phyloP scores from a whole-genome alignment of 495 filamentous ascomycete genomes.

The Neurospora sublineolata region DNA sequence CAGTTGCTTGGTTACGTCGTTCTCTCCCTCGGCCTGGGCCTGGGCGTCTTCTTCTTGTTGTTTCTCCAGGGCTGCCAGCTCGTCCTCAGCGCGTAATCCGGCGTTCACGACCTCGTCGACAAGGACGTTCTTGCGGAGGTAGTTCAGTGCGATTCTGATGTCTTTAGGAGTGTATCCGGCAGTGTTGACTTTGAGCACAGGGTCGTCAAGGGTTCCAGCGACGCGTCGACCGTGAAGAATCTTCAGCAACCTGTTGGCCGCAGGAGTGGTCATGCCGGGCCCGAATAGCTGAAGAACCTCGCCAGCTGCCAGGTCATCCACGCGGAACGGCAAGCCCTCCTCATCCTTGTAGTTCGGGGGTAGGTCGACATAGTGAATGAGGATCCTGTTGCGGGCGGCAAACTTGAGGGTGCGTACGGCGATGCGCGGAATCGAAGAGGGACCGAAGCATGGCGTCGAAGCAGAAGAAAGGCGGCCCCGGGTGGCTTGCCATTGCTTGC shows the following conservation, averaged over 20 bases:
- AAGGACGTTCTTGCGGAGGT: conserved; percentile 55
- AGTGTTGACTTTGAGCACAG: conserved; percentile 20
- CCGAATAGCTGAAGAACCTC: conserved; percentile 59
- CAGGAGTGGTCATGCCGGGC: conserved; percentile 28
- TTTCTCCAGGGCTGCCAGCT: conserved; percentile 49
- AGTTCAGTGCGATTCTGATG: conserved; percentile 45
- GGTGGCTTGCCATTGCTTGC: not conserved
- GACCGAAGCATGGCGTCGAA: not conserved
- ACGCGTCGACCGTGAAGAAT: conserved; percentile 65
- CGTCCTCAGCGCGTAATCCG: conserved; percentile 42
- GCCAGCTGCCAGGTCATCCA: conserved; percentile 32
- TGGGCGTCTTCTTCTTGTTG: conserved; percentile 32
- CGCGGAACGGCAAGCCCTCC: conserved; percentile 36
- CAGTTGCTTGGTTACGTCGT: conserved; percentile 18
- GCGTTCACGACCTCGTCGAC: conserved; percentile 63
- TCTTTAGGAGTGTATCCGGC: conserved; percentile 20
- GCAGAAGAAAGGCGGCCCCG: not conserved
- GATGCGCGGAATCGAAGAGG: conserved; percentile 4
- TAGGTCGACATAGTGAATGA: conserved; percentile 32
- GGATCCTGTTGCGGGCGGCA: conserved; percentile 7
- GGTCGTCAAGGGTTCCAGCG: conserved; percentile 61
- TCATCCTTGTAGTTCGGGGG: conserved; percentile 36
- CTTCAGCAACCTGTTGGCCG: conserved; percentile 54
- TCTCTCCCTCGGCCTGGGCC: conserved; percentile 11
- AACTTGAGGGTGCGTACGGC: conserved; percentile 17